Conservation (phyloP, 805 yeast genomes). For the Wickerhamiella brachini region DNA sequence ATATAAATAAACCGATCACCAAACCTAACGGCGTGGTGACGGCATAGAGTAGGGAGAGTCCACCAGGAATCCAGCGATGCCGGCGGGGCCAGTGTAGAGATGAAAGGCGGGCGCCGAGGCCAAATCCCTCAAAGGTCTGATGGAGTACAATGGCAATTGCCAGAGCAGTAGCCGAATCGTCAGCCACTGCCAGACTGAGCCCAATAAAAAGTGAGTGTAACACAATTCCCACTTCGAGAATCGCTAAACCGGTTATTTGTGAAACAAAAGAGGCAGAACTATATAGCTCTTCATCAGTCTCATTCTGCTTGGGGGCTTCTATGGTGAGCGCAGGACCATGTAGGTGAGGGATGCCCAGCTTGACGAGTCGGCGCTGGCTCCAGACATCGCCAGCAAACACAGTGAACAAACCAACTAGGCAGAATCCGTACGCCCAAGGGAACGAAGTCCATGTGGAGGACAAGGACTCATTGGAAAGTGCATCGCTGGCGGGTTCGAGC, state of each 20-base stretch:
- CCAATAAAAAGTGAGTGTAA: constrained; percentile 81
- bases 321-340: constrained; percentile 1
- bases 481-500: constrained; percentile 23
- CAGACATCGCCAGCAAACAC: constrained; percentile 4
- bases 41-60: constrained; percentile 31
- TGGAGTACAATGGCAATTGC: constrained; percentile 43
- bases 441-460: constrained; percentile 1
- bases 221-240: constrained; percentile 60
- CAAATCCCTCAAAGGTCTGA: constrained; percentile 78
- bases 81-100: constrained; percentile 28
- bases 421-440: constrained; percentile 7
- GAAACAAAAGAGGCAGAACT: not conserved
- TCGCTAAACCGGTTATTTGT: constrained; percentile 2
- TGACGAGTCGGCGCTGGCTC: constrained; percentile 1
- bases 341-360: not conserved
- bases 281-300: not conserved
- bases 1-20: constrained; percentile 67
- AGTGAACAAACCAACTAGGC: constrained; percentile 4
- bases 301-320: not conserved
- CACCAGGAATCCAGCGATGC: constrained; percentile 26
- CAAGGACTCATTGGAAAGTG: not conserved
- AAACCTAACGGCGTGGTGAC: constrained; percentile 61
- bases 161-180: constrained; percentile 57
- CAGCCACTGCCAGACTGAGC: constrained; percentile 61
- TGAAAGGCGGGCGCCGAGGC: constrained; percentile 67